Conservation (phyloP, 805 yeast genomes). For the Vanderwaltozyma yarrowii region DNA sequence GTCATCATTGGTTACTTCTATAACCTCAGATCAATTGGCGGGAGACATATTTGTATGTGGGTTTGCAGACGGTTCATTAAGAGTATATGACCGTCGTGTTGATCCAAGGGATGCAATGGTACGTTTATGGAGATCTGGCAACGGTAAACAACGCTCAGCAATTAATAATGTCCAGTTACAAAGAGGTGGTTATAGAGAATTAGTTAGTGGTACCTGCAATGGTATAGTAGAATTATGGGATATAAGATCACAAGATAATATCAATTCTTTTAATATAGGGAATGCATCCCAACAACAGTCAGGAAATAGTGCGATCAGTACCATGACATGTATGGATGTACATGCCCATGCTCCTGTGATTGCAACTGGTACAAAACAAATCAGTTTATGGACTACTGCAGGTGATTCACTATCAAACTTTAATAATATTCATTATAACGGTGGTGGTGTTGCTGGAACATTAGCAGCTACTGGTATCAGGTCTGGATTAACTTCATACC, state of each 20-base stretch:
- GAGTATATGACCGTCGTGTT: slow-evolving; percentile 84
- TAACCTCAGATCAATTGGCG: slow-evolving; percentile 92
- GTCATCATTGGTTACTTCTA: slow-evolving; percentile 73
- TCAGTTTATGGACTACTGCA: slow-evolving; percentile 66
- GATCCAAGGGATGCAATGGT: slow-evolving; percentile 82
- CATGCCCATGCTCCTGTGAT: slow-evolving; percentile 97
- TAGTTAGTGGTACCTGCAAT: slow-evolving; percentile 72
- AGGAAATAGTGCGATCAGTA: slow-evolving; percentile 8
- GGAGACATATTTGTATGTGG: slow-evolving; percentile 89
- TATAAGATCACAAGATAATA: slow-evolving; percentile 64
- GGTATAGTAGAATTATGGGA: slow-evolving; percentile 90
- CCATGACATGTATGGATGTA: slow-evolving; percentile 58
- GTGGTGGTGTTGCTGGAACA: slow-evolving; percentile 23
- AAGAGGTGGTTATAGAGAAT: slow-evolving; percentile 88
- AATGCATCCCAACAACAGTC: background rate
- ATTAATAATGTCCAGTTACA: slow-evolving; percentile 85
- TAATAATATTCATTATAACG: slow-evolving; percentile 31
- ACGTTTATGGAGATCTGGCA: slow-evolving; percentile 61
- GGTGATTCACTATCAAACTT: slow-evolving; percentile 65
- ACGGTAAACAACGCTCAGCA: slow-evolving; percentile 38
- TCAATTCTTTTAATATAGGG: slow-evolving; percentile 51
- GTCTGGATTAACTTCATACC: slow-evolving; percentile 11
- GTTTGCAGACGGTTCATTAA: slow-evolving; percentile 77
- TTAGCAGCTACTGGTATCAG: slow-evolving; percentile 27
- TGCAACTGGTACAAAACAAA: slow-evolving; percentile 73